A percentile compares a stretch with the other conserved stretches of the same genome.
Evolutionary conservation across 2,329 filamentous ascomycete species (phyloP).

Genomic region (Sporothrix pseudoabietina): DNA sequence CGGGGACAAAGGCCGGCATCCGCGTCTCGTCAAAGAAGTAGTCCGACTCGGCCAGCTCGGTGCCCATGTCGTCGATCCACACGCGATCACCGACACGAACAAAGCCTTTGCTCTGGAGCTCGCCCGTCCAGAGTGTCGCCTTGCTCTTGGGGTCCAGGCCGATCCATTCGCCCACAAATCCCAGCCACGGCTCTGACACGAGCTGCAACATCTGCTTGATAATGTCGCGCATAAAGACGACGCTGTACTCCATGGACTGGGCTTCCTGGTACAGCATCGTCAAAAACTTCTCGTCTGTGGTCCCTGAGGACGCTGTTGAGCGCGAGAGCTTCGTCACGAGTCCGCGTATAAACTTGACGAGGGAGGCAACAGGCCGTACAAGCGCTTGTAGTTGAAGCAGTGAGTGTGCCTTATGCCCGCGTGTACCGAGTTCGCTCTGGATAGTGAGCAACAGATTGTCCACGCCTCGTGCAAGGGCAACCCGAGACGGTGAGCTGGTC

Average conservation of each 20-base stretch:
- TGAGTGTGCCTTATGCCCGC: slow-evolving; percentile 49
- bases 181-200: slow-evolving; percentile 43
- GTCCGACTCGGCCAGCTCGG: slow-evolving; percentile 59
- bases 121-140: slow-evolving; percentile 31
- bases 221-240: slow-evolving; percentile 62
- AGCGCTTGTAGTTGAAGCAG: slow-evolving; percentile 57
- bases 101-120: slow-evolving; percentile 55
- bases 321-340: slow-evolving; percentile 53
- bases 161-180: slow-evolving; percentile 69
- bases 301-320: slow-evolving; percentile 35
- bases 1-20: slow-evolving; percentile 71
- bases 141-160: slow-evolving; percentile 63
- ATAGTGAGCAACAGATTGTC: slow-evolving; percentile 53
- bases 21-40: slow-evolving; percentile 64
- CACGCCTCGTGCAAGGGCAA: slow-evolving; percentile 56
- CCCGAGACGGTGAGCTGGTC: slow-evolving; percentile 49
- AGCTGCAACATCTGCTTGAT: slow-evolving; percentile 64
- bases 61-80: slow-evolving; percentile 61
- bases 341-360: slow-evolving; percentile 55
- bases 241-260: slow-evolving; percentile 64
- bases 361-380: slow-evolving; percentile 50
- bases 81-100: slow-evolving; percentile 59
- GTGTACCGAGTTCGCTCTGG: slow-evolving; percentile 52
- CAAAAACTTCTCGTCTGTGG: slow-evolving; percentile 62
- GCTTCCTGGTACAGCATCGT: slow-evolving; percentile 64